Base-by-base conservation (phyloP, 2,329 filamentous ascomycete genomes). In the Phyllosticta citribraziliensis region DNA sequence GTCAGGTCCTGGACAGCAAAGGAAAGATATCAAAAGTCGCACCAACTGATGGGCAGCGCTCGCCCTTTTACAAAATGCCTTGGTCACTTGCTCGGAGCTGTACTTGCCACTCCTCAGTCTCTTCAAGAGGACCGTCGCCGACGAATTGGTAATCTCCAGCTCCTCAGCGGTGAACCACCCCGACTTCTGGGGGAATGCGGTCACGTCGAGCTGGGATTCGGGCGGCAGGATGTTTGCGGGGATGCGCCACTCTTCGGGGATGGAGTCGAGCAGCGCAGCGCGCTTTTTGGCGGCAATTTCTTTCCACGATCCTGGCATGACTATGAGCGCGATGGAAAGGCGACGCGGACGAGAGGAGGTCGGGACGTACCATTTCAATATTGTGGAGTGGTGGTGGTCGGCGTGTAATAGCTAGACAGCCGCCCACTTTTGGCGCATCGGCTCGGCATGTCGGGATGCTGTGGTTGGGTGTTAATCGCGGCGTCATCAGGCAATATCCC, bases 131-230 rank as follows among this genome's bases (percentile, higher is more conserved):
- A 73, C 66, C 2, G 72, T 70, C 1, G 77, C 77, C 22, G 70
- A 72, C 54, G 72, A 73, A 17, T 68, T 70, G 5, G 80, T 80
- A 52, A 83, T 82, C 25, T 79, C 75, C 24, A 83, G 66, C 65
- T 84, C 82, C n/a, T 71, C 64, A 2, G 70, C 51, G 1, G 75
- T 83, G 64, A 88, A 85, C 78, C 84, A 85, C 2, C 83, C 83
- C 1, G 83, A 87, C 67, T 67, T 66, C 27, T 66, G 66, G 2
- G 84, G 83, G 72, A 84, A 86, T 3, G 65, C 66, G 0, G 80
- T 82, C 17, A 88, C 81, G 66, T 87, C 79, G 54, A 80, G 73
- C 66, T 84, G 79, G 35, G 77, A 75, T 0, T 77, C 76, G 0
- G 80, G 75, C 2, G 85, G 84, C 0, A 86, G 67, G 52, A 84